Conservation (phyloP, 805 yeast species). For the Dipodascus geniculatus region DNA sequence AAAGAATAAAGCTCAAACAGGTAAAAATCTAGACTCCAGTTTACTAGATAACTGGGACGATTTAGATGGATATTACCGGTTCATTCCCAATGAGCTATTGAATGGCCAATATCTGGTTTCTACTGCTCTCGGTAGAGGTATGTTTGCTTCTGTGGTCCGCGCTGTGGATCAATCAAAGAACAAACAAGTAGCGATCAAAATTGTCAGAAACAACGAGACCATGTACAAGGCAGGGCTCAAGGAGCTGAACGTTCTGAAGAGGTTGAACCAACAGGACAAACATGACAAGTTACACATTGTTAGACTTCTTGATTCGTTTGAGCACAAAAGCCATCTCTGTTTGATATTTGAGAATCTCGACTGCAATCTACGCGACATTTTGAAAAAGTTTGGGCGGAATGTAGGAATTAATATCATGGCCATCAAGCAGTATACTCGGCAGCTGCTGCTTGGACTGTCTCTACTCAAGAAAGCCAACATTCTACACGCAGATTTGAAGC, state of each 20-base stretch:
- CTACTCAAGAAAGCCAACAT: conserved; percentile 58
- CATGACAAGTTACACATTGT: conserved; percentile 51
- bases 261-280: conserved; percentile 50
- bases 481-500: conserved; percentile 86
- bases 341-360: conserved; percentile 74
- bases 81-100: conserved; percentile 24
- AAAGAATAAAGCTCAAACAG: not conserved
- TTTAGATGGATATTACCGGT: conserved; percentile 24
- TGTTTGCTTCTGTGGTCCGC: conserved; percentile 25
- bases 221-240: conserved; percentile 58
- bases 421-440: conserved; percentile 57
- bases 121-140: conserved; percentile 24
- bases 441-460: conserved; percentile 57
- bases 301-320: conserved; percentile 59
- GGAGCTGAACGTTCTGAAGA: conserved; percentile 69
- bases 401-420: conserved; percentile 66
- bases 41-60: conserved; percentile 26
- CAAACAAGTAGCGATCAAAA: conserved; percentile 37
- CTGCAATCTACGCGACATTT: conserved; percentile 60
- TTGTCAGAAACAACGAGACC: conserved; percentile 58
- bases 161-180: conserved; percentile 17
- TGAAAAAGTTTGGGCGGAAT: conserved; percentile 74
- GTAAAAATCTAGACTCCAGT: conserved; percentile 12
- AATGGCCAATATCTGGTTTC: conserved; percentile 20
- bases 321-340: conserved; percentile 78